Percentiles rank a stretch among this genome's conserved stretches.
These are phyloP conservation scores for Eimeria necatrix DNA, from an alignment of 169 alveolate genomes.

Conservation along the genomic window DNA sequence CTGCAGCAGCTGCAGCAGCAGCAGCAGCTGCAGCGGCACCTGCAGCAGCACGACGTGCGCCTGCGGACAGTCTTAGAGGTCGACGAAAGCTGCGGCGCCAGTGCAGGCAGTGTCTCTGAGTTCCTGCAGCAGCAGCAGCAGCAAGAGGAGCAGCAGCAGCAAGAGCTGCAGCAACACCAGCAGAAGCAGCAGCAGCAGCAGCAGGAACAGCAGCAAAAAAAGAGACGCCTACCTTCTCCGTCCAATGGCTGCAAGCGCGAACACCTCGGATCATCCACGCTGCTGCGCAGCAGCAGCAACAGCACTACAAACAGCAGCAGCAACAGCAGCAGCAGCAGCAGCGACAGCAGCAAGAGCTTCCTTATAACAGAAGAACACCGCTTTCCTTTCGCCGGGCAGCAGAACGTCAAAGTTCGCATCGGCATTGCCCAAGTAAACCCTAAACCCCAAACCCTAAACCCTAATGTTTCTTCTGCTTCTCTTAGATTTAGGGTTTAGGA, in stretches of 20 bases:
- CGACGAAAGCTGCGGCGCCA: background rate
- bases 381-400: constrained; percentile 75
- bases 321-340: background rate
- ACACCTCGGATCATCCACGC: background rate
- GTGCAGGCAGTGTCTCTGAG: background rate
- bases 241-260: background rate
- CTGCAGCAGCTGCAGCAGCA: background rate
- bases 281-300: no score
- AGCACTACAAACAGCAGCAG: background rate
- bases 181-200: background rate
- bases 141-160: background rate
- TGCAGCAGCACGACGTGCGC: no score
- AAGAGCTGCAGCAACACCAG: background rate
- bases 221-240: background rate
- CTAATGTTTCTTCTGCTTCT: no score
- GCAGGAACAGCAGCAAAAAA: constrained; percentile 6
- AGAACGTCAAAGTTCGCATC: constrained; percentile 49
- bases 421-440: constrained; percentile 65
- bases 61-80: background rate
- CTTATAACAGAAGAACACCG: constrained; percentile 60
- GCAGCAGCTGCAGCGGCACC: background rate
- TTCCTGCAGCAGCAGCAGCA: background rate
- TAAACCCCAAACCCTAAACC: no score
- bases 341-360: constrained; percentile 48
- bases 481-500: background rate